These are phyloP conservation scores for Polygonum maritimum DNA, from an alignment of 148 eudicot genomes.

Conservation along the genomic window DNA sequence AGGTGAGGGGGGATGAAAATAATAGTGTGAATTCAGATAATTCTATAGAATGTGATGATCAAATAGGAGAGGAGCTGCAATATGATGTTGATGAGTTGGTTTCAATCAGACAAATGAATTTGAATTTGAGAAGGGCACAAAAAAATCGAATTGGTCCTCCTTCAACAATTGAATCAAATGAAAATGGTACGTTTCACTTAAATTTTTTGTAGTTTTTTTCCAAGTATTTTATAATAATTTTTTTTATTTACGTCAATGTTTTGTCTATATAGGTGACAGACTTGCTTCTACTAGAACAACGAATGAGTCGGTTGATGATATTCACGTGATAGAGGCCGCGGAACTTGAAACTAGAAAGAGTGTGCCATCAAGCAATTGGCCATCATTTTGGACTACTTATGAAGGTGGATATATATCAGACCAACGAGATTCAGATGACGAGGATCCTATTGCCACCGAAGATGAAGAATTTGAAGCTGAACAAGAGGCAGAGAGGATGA, in stretches of 20 bases:
- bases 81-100: background rate
- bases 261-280: background rate
- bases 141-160: background rate
- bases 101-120: background rate
- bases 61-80: background rate
- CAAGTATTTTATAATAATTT: background rate
- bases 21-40: background rate
- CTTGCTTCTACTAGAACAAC: too few species aligned
- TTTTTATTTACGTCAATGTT: background rate
- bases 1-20: background rate
- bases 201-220: background rate
- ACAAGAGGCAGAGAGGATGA: too few species aligned
- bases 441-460: too few species aligned
- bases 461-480: too few species aligned
- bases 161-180: background rate
- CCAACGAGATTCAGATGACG: too few species aligned
- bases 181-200: background rate
- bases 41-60: background rate
- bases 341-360: too few species aligned
- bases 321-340: too few species aligned
- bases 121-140: background rate
- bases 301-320: too few species aligned
- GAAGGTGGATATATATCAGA: too few species aligned
- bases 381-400: too few species aligned
- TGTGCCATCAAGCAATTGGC: too few species aligned